Evolutionary conservation across 495 filamentous ascomycete genomes (phyloP), one percentile per base, ranked within the genome.

Genomic region (Durotheca rogersii): DNA sequence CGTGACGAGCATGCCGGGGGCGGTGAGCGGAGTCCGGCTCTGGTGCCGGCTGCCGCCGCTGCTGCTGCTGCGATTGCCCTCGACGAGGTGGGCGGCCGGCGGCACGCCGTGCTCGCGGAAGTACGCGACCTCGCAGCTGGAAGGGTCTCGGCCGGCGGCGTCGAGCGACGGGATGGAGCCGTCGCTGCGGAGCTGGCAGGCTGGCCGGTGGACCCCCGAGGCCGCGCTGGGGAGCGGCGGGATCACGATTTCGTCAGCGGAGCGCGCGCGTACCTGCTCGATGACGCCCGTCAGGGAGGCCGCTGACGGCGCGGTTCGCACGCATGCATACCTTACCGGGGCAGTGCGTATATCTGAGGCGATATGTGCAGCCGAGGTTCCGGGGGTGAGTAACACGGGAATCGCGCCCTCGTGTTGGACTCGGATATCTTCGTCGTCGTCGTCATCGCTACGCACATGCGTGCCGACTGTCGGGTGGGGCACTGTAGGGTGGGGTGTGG

Each of bases 41-140:
- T n/a, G n/a, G n/a, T 38, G 12, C 17, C 17, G 11, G 11, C 16
- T 10, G 12, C 32, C 18, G 16, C 29, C 20, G 23, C 9, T 4
- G 4, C 16, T 51, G 7, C 17, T 35, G 16, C 4, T 27, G 11
- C n/a, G n/a, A n/a, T 33, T 48, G n/a, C 43, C 27, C 9, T 52
- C 30, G 16, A 25, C 15, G 0, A 47, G 16, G 18, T 49, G 35
- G 0, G 49, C 33, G 10, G 35, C 12, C 19, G 55, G 41, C 9
- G 55, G 49, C 3, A 58, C 27, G 3, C 55, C 55, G 2, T 15
- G 44, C 23, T 58, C 55, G 4, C 37, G 38, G 21, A 39, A 58
- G 17, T 27, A 11, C 1, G 5, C 18, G 18, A 33, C 34, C n/a
- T 4, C 30, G 2, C 27, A 27, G 9, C 23, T 9, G 23, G 23